Conservation (phyloP, 352 stramenopile genomes). For the Pythium dissotocum region DNA sequence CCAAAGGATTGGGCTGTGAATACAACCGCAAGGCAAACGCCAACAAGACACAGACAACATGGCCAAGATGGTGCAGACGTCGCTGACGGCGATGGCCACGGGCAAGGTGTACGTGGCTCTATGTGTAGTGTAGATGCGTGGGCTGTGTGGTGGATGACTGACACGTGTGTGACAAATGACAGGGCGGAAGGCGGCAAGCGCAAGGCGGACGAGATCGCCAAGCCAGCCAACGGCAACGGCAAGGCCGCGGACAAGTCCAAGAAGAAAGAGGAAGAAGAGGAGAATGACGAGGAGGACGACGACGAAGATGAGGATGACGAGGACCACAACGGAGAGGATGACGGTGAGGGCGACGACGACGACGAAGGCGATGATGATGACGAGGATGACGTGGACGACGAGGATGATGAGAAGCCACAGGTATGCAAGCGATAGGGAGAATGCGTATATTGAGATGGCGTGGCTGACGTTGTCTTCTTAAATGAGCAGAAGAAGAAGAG, state of each 20-base stretch:
- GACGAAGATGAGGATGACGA: conserved; percentile 55
- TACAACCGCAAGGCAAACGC: not conserved
- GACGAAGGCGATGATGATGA: conserved; percentile 39
- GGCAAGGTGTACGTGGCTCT: conserved; percentile 14
- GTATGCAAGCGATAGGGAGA: conserved; percentile 2
- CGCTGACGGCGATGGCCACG: conserved; percentile 23
- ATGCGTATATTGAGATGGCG: not conserved
- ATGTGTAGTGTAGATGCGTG: not conserved
- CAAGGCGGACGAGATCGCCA: conserved; percentile 35
- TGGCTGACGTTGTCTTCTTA: not conserved
- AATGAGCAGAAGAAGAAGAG: conserved; percentile 63
- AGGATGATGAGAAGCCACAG: conserved; percentile 34
- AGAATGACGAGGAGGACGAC: conserved; percentile 44
- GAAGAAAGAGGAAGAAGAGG: conserved; percentile 29
- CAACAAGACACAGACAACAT: conserved; percentile 9
- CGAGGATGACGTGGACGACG: conserved; percentile 46
- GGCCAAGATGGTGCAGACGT: conserved; percentile 29
- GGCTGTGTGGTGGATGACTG: not conserved
- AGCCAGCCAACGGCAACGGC: conserved; percentile 36
- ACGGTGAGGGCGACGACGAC: conserved; percentile 40
- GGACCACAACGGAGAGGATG: conserved; percentile 44
- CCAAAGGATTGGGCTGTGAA: conserved; percentile 3
- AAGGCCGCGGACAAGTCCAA: conserved; percentile 37
- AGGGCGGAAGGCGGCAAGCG: conserved; percentile 37
- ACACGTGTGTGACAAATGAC: not conserved